Evolutionary conservation across 306 rosid species (phyloP).

Genomic region (Sesbania bispinosa): DNA sequence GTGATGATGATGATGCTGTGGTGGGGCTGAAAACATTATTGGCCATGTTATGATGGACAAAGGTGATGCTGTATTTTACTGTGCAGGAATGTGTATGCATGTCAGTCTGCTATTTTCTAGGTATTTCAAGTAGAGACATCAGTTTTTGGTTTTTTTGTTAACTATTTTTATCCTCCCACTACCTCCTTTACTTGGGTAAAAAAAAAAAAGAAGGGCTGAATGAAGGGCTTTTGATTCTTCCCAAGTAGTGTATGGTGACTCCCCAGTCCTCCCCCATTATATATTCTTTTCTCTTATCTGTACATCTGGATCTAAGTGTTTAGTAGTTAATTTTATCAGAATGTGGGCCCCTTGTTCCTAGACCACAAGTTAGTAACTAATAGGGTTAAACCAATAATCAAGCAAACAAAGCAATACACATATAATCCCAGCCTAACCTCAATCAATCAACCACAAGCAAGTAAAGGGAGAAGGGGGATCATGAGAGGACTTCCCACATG

Average conservation of each 20-base stretch:
- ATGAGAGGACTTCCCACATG: no score
- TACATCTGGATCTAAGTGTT: constrained; percentile 34
- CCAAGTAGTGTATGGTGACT: constrained; percentile 13
- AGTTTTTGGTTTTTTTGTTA: background rate
- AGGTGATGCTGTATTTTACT: constrained; percentile 27
- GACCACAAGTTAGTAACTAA: no score
- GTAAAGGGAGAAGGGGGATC: no score
- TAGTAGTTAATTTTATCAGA: background rate
- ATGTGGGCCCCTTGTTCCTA: background rate
- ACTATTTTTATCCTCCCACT: background rate
- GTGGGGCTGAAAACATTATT: constrained; percentile 30
- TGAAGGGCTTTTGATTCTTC: constrained; percentile 36
- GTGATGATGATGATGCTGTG: constrained; percentile 47
- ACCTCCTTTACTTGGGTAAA: background rate
- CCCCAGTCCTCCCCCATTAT: background rate
- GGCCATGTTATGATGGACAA: constrained; percentile 18
- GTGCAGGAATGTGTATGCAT: constrained; percentile 18
- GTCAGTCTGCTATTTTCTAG: constrained; percentile 32
- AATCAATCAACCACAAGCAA: no score
- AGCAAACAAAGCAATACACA: no score
- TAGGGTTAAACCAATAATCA: no score
- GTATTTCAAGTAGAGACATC: constrained; percentile 27
- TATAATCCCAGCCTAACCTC: no score
- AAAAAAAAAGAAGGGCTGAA: no score
- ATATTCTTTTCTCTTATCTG: background rate